These are phyloP conservation scores for Parsonsia alboflavescens DNA, from an alignment of 257 asterid species.

Conservation along the genomic window DNA sequence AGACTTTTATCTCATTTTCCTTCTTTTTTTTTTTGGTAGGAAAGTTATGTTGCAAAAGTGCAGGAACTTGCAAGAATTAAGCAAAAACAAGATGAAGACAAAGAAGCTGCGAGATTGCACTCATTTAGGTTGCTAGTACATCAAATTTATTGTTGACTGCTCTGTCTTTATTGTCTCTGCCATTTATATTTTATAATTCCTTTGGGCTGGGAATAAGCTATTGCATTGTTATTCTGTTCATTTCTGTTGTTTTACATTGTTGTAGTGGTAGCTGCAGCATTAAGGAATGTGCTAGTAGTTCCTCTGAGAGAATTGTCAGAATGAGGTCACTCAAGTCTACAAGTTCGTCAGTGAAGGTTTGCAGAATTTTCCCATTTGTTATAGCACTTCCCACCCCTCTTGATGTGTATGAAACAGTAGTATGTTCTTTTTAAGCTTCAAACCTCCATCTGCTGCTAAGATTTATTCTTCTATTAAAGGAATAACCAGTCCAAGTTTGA, in stretches of 20 bases:
- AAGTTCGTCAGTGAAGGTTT: constrained; percentile 59
- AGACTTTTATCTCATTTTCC: neutral
- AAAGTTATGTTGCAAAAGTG: constrained; percentile 66
- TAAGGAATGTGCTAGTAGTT: constrained; percentile 28
- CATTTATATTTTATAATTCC: neutral
- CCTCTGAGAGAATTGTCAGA: constrained; percentile 33
- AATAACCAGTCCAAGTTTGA: neutral
- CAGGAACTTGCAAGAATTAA: constrained; percentile 75
- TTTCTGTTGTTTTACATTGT: constrained; percentile 15
- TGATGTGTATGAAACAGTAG: neutral
- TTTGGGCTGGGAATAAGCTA: neutral
- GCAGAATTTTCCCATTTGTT: constrained; percentile 10
- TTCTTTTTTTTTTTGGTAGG: constrained; percentile 32
- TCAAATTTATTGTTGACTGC: constrained; percentile 9
- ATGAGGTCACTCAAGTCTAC: constrained; percentile 52
- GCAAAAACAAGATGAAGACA: constrained; percentile 76
- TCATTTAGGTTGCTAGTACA: constrained; percentile 62
- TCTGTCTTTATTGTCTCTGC: neutral
- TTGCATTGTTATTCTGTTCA: neutral
- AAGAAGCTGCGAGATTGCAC: constrained; percentile 60
- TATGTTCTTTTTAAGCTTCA: neutral
- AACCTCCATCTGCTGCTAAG: neutral
- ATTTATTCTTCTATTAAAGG: no score
- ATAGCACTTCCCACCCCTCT: neutral
- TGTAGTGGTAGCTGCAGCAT: constrained; percentile 50